phyloP scores from a whole-genome alignment of 148 eudicot genomes.

The Rhododendron griersonianum region DNA sequence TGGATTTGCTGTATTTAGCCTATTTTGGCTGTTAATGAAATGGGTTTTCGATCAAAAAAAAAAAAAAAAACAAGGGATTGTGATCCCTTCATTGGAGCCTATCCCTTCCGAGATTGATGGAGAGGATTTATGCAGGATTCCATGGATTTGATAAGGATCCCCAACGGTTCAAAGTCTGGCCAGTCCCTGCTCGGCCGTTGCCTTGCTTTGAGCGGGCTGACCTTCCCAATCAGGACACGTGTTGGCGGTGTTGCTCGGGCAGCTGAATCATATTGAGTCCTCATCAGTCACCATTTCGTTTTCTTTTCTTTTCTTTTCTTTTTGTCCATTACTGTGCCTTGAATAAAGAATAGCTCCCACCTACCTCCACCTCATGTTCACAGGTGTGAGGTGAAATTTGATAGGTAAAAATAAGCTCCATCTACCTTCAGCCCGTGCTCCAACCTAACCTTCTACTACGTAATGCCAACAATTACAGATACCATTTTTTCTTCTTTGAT shows the following conservation, averaged over 20 bases:
- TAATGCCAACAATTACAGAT: not conserved
- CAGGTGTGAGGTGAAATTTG: not conserved
- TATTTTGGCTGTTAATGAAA: too few relatives aligned
- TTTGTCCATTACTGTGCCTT: not conserved
- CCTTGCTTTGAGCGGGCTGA: not conserved
- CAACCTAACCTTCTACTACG: not conserved
- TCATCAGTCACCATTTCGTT: not conserved
- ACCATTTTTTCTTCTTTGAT: not conserved
- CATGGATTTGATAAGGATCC: not conserved
- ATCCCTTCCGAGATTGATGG: not conserved
- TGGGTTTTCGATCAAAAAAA: too few relatives aligned
- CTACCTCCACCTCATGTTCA: not conserved
- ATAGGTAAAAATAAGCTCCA: not conserved
- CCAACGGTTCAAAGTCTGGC: not conserved
- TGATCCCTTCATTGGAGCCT: not conserved
- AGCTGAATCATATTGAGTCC: not conserved
- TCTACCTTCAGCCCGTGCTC: not conserved
- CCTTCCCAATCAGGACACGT: not conserved
- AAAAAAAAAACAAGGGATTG: not conserved
- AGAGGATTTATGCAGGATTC: not conserved
- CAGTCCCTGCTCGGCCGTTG: not conserved
- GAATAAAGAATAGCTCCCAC: not conserved
- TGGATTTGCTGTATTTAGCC: too few relatives aligned
- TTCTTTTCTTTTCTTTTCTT: not conserved
- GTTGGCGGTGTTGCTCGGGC: too few relatives aligned